phyloP scores from a whole-genome alignment of 73 alveolate species.

The Tetrahymena thermophila region DNA sequence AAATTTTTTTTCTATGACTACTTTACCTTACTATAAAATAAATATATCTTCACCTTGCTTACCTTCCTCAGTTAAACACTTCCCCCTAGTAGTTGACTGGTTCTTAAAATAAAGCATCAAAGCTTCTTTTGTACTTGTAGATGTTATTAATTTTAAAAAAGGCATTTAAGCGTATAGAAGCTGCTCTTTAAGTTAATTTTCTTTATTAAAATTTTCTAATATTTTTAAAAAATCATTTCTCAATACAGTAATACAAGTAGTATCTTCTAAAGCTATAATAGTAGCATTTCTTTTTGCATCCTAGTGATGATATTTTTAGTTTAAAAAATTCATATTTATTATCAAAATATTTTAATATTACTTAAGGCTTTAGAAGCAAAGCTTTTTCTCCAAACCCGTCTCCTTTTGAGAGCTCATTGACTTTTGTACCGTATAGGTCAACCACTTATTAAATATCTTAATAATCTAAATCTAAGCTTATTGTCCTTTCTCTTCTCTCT shows the following conservation, averaged over 20 bases:
- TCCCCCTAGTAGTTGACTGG: neutral
- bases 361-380: neutral
- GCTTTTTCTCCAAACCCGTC: neutral
- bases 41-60: neutral
- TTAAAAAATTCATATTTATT: neutral
- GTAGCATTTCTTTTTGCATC: neutral
- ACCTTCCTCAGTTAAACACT: neutral
- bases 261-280: neutral
- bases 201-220: neutral
- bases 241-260: neutral
- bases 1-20: neutral
- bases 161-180: neutral
- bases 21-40: neutral
- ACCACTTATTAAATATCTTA: neutral
- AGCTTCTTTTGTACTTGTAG: neutral
- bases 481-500: neutral
- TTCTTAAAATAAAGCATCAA: neutral
- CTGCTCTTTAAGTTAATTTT: neutral
- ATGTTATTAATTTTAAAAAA: neutral
- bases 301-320: neutral
- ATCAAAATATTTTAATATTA: neutral
- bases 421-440: neutral
- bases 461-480: neutral
- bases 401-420: neutral
- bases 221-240: neutral